A percentile compares a stretch with the other conserved stretches of the same genome.
phyloP scores from a whole-genome alignment of 2,329 filamentous ascomycete species.

The Alternaria incomplexa region DNA sequence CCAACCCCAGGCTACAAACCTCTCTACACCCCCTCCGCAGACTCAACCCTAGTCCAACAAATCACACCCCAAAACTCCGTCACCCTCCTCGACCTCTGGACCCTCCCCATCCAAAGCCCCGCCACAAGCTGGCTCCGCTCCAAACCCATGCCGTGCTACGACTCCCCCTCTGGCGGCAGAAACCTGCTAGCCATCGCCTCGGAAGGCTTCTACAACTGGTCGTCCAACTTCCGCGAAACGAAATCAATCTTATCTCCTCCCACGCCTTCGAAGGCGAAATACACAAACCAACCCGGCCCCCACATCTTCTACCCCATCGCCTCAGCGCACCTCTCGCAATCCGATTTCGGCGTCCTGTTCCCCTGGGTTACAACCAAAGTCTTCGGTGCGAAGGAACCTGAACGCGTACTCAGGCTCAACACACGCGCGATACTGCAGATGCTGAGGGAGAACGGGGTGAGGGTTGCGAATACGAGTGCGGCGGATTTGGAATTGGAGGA shows the following conservation, averaged over 20 bases:
- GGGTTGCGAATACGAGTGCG: slow-evolving; percentile 51
- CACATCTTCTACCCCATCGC: slow-evolving; percentile 75
- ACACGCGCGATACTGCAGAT: slow-evolving; percentile 79
- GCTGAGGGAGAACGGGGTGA: slow-evolving; percentile 55
- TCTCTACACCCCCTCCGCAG: slow-evolving; percentile 64
- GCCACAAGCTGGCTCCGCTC: slow-evolving; percentile 69
- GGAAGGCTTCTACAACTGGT: slow-evolving; percentile 80
- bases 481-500: slow-evolving; percentile 49
- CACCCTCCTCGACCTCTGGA: slow-evolving; percentile 82
- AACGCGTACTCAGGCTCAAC: slow-evolving; percentile 85
- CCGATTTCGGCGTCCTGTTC: slow-evolving; percentile 83
- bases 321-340: slow-evolving; percentile 82
- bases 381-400: slow-evolving; percentile 67
- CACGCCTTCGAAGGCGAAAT: slow-evolving; percentile 53
- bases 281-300: slow-evolving; percentile 55
- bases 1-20: slow-evolving; percentile 57
- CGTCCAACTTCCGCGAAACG: slow-evolving; percentile 71
- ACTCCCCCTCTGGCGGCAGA: slow-evolving; percentile 56
- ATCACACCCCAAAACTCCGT: slow-evolving; percentile 71
- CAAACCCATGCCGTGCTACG: slow-evolving; percentile 75
- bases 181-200: slow-evolving; percentile 75
- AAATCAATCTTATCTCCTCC: slow-evolving; percentile 68
- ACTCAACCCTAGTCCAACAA: slow-evolving; percentile 66
- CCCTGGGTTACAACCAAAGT: slow-evolving; percentile 65
- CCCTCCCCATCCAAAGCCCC: slow-evolving; percentile 71